Percentiles rank a stretch among this genome's conserved stretches.
Evolutionary conservation across 2,329 filamentous ascomycete genomes (phyloP).

Genomic region (Microdochium nivale): DNA sequence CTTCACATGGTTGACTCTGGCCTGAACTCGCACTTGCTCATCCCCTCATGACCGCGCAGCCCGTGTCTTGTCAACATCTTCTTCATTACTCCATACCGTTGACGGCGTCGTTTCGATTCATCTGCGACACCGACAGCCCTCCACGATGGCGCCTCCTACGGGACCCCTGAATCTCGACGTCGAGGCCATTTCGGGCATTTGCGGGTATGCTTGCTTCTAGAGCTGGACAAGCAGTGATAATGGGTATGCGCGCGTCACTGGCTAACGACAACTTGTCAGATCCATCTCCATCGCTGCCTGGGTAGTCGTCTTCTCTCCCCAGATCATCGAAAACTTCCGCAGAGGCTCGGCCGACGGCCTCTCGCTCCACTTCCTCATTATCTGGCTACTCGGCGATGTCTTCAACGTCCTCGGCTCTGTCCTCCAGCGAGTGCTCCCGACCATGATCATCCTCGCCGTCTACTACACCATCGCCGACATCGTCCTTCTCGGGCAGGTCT

Average conservation of each 20-base stretch:
- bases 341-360: slow-evolving; percentile 78
- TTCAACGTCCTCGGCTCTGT: slow-evolving; percentile 95
- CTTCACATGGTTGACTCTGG: not conserved
- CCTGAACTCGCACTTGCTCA: not conserved
- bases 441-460: slow-evolving; percentile 88
- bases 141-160: slow-evolving; percentile 45
- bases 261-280: slow-evolving; percentile 29
- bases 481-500: slow-evolving; percentile 80
- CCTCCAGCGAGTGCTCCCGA: slow-evolving; percentile 83
- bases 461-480: slow-evolving; percentile 92
- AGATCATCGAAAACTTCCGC: slow-evolving; percentile 92
- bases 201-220: slow-evolving; percentile 49
- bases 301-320: slow-evolving; percentile 95
- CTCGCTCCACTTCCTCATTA: slow-evolving; percentile 82
- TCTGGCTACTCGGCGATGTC: slow-evolving; percentile 90
- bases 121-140: not conserved
- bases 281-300: slow-evolving; percentile 96
- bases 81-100: not conserved
- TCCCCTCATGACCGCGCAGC: not conserved
- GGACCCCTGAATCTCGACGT: slow-evolving; percentile 66
- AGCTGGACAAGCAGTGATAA: not conserved
- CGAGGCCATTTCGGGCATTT: slow-evolving; percentile 86
- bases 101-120: slow-evolving; percentile 1
- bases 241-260: slow-evolving; percentile 5
- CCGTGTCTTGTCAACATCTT: no score